Base-by-base conservation (phyloP, 305 asterid species). In the Rubia tinctorum region DNA sequence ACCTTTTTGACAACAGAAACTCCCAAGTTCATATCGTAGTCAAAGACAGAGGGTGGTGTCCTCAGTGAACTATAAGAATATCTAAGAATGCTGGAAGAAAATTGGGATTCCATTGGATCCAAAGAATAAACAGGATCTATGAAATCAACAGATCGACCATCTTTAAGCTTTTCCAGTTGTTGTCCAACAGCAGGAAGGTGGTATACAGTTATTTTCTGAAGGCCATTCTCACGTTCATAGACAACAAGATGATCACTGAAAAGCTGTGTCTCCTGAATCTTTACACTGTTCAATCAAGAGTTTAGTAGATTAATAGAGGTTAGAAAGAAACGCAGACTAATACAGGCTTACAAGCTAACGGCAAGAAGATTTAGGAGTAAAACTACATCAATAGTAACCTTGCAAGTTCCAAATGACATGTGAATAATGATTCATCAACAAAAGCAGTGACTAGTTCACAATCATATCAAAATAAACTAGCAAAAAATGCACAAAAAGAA, bases 21-120 rank as follows among this genome's bases (percentile, higher is more conserved):
- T 78, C 90, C 92, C 8, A 90, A 80, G 78, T 88, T 78, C 99
- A 95, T 90, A 76, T 92, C 99, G 86, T 90, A 95, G 75, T 92
- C 96, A 74, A 92, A 90, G 65, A 90, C 91, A 40, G 99, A 95
- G 75, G 83, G 83, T 39, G 99, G 98, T n/a, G 96, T 92, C 84
- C 81, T 92, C 91, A 95, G 55, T 62, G 98, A 95, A 82, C 93
- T 87, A 78, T 92, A 95, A 58, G 6, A 69, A 82, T 86, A 95
- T 86, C 96, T 86, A 71, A 95, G 82, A 82, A 92, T 84, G 72
- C 82, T 86, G 82, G 99, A 92, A 76, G 87, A 80, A 76, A 92
- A 95, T 66, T 87, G 84, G 13, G 99, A 90, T 83, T 89, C 92
- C 25, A 76, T 73, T 71, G 91, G 74, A 70, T 84, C 83, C 76